Base-by-base conservation (phyloP, 202 grass and related monocot genomes). In the Alloteropsis angusta region DNA sequence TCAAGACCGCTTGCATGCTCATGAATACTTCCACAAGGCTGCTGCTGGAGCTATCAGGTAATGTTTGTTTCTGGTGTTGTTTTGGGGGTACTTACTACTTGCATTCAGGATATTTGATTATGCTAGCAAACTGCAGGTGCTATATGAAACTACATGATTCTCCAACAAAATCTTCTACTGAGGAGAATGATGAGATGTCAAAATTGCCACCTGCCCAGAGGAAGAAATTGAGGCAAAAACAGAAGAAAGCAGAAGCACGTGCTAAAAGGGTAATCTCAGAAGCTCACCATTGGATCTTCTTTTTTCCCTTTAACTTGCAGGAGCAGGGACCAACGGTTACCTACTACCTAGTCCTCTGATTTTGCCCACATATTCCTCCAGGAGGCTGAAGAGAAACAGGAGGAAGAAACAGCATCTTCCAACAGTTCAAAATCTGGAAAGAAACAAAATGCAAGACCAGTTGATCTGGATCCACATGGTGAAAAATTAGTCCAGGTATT, bases 161-260 rank as follows among this genome's bases (percentile, higher is more conserved):
- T 84, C 96, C 96, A 88, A 32, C 83, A 80, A 99, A 99, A 86
- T 89, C 88, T 50, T 71, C 88, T 28, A 71, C 47, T 41, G 88
- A 99, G 54, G 96, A 96, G 85, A 71, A 79, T 65, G 96, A 96
- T 68, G 92, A 99, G 68, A 85, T 99, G 68, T 91, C 92, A 86
- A 96, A 93, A 73, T 75, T 99, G 61, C 90, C 90, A 70, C 86
- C 96, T 81, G 92, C 92, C 57, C 92, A 99, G 58, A 93, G 92
- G 84, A 99, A 99, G 80, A 99, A 99, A 76, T 83, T 99, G 86
- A 96, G 90, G 45, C 96, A 96, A 87, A 99, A 99, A 61, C 92
- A 99, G 73, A 99, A 96, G 58, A 99, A 99, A 34, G 96, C 92
- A 23, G 96, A 96, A 82, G 96, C 96, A 39, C 96, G 96, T 86